Evolutionary conservation across 2,329 filamentous ascomycete genomes (phyloP).

Genomic region (Stylonectria norvegica): DNA sequence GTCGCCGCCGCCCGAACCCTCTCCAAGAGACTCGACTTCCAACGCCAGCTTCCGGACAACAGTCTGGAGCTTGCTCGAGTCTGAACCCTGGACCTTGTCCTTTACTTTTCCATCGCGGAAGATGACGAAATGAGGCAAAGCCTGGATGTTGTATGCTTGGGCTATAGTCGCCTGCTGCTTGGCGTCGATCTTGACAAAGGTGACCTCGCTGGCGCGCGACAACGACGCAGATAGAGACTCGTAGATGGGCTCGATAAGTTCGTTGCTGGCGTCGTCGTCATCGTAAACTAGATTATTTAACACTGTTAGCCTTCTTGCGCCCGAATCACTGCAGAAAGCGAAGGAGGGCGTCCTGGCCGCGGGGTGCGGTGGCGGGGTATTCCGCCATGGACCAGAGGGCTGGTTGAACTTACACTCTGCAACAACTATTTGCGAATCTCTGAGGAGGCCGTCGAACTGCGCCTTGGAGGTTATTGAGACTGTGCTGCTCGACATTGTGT

Average conservation of each 20-base stretch:
- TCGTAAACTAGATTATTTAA: constrained; percentile 65
- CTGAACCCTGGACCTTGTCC: constrained; percentile 70
- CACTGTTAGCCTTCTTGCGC: constrained; percentile 11
- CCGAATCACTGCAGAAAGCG: constrained; percentile 2
- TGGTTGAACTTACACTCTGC: constrained; percentile 70
- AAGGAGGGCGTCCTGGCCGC: constrained; percentile 14
- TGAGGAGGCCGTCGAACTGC: constrained; percentile 67
- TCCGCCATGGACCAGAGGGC: constrained; percentile 5
- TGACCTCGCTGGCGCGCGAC: constrained; percentile 68
- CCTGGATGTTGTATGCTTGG: constrained; percentile 67
- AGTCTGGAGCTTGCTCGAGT: constrained; percentile 65
- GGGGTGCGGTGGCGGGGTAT: constrained; percentile 19
- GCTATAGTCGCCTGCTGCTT: constrained; percentile 74
- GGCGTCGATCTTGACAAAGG: constrained; percentile 84
- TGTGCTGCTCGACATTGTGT: constrained; percentile 31
- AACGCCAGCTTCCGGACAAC: constrained; percentile 68
- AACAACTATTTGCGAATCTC: constrained; percentile 74
- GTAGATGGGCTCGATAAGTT: constrained; percentile 82
- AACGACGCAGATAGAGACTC: constrained; percentile 70
- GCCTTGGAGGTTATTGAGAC: constrained; percentile 44
- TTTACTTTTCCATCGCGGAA: constrained; percentile 69
- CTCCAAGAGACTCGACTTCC: constrained; percentile 60
- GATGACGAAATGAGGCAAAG: constrained; percentile 88
- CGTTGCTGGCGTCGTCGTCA: constrained; percentile 73
- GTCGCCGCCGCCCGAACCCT: constrained; percentile 38